phyloP scores from a whole-genome alignment of 2,329 filamentous ascomycete genomes.

The Tolypocladium amazonense region DNA sequence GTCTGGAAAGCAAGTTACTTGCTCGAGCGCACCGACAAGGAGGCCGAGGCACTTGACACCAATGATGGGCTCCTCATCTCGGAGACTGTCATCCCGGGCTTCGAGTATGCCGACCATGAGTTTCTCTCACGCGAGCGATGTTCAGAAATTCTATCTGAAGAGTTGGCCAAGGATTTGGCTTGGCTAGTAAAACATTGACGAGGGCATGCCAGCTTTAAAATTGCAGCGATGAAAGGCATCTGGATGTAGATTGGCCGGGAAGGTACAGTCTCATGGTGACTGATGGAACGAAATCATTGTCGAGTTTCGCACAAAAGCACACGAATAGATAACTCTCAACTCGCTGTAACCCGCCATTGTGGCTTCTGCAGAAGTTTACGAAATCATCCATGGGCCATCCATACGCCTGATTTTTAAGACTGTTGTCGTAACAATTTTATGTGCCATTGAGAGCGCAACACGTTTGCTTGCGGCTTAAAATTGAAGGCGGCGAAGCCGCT shows the following conservation, averaged over 20 bases:
- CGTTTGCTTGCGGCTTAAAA: no score
- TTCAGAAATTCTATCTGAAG: conserved; percentile 37
- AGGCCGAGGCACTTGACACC: conserved; percentile 21
- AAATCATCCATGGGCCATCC: neutral
- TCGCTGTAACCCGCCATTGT: neutral
- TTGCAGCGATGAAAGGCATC: neutral
- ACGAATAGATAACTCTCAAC: neutral
- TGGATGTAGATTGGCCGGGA: neutral
- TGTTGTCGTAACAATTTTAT: neutral
- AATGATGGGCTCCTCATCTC: conserved; percentile 50
- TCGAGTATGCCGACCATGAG: conserved; percentile 57
- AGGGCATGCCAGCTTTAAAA: neutral
- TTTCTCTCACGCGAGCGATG: conserved; percentile 46
- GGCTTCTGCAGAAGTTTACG: neutral
- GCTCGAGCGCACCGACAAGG: conserved; percentile 18
- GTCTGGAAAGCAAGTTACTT: conserved; percentile 57
- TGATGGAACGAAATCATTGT: neutral
- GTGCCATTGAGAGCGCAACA: no score
- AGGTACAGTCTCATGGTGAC: neutral
- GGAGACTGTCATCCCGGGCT: conserved; percentile 58
- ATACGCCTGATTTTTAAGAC: neutral
- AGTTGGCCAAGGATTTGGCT: conserved; percentile 35
- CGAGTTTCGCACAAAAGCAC: neutral
- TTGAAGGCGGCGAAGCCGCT: no score
- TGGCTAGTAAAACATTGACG: conserved; percentile 27